These are phyloP conservation scores for Solanum medicagineum DNA, from an alignment of 257 asterid species.

Conservation along the genomic window DNA sequence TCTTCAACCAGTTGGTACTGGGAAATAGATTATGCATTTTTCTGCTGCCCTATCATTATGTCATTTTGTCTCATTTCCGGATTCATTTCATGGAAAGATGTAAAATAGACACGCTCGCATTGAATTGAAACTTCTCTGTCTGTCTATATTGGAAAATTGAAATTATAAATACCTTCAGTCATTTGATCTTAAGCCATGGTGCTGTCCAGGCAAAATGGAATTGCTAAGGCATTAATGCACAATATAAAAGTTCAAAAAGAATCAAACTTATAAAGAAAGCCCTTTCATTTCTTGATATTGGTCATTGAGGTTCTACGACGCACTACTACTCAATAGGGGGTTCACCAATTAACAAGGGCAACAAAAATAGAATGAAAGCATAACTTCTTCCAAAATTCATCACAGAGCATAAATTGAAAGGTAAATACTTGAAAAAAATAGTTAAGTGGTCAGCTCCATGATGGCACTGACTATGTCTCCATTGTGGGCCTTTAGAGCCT, in stretches of 20 bases:
- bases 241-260: background rate
- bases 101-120: background rate
- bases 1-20: background rate
- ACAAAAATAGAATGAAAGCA: conserved; percentile 4
- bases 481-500: conserved; percentile 60
- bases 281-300: background rate
- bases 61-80: background rate
- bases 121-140: background rate
- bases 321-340: background rate
- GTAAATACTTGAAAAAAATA: background rate
- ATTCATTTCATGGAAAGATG: background rate
- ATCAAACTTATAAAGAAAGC: background rate
- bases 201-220: background rate
- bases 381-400: conserved; percentile 11
- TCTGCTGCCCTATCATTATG: background rate
- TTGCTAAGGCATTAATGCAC: background rate
- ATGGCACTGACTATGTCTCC: conserved; percentile 93
- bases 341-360: background rate
- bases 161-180: background rate
- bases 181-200: background rate
- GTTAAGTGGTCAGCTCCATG: conserved; percentile 72
- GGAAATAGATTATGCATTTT: background rate
- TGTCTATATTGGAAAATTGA: background rate
- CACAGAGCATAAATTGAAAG: background rate
- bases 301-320: background rate